Percentiles rank a stretch among this genome's conserved stretches.
These are phyloP conservation scores for Hymenoscyphus albidus DNA, from an alignment of 2,329 filamentous ascomycete species.

Conservation along the genomic window DNA sequence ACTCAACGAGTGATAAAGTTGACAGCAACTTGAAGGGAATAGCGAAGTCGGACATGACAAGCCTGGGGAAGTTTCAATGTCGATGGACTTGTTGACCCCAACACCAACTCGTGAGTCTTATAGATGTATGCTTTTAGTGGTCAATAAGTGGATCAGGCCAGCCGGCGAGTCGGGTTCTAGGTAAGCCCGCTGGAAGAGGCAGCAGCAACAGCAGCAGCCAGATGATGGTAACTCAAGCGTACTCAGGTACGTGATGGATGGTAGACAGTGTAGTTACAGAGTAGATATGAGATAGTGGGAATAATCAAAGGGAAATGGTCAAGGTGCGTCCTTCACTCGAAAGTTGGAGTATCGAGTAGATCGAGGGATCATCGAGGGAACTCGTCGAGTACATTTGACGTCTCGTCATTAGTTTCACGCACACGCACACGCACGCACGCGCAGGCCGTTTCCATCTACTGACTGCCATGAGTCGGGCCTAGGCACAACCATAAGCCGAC, in stretches of 20 bases:
- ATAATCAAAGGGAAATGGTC: neutral
- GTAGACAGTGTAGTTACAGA: neutral
- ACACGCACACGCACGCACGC: neutral
- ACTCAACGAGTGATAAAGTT: conserved; percentile 22
- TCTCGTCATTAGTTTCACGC: conserved; percentile 3
- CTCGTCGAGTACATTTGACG: neutral
- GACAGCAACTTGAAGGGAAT: conserved; percentile 28
- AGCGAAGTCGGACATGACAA: conserved; percentile 11
- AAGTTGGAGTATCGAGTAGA: neutral
- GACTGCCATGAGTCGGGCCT: neutral
- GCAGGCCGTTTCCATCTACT: neutral
- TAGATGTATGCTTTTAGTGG: neutral
- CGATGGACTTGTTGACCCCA: neutral
- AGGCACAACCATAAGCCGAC: neutral
- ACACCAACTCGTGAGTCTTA: neutral
- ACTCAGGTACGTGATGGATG: neutral
- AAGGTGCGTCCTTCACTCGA: neutral
- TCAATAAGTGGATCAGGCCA: too few relatives aligned
- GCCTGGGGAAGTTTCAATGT: neutral
- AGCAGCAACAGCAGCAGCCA: too few relatives aligned
- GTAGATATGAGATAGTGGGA: neutral
- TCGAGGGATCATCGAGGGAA: too few relatives aligned
- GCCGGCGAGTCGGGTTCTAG: neutral
- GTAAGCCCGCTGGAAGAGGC: neutral
- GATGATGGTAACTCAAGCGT: too few relatives aligned